Base-by-base conservation (phyloP, 306 rosid species). In the Rosa persica region DNA sequence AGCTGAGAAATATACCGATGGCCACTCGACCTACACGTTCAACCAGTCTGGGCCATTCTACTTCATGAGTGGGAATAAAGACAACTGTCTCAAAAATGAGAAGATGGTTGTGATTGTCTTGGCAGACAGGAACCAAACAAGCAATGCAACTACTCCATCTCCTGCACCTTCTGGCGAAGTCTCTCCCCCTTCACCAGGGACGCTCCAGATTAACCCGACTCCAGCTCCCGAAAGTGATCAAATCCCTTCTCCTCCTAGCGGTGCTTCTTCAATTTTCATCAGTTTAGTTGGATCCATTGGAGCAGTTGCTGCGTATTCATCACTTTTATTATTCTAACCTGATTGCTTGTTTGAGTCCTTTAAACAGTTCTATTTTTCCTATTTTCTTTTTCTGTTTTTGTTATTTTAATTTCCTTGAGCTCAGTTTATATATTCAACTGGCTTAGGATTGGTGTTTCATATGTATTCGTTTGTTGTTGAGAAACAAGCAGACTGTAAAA, bases 11-110 rank as follows among this genome's bases (percentile, higher is more conserved):
- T 84, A 55, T 78, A 79, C 87, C n/a, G 96, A 90, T n/a, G 99
- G 99, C 48, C 92, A 93, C 81, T 86, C 98, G 4, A 86, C 84
- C 6, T 67, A 72, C 89, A 73, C 74, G 43, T 89, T 92, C 47
- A 62, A 19, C 9, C 70, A 81, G 67, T 89, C 98, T 5, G 98
- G 98, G 27, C 71, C 89, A 52, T 84, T 86, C 85, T 89, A 52
- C 76, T 96, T 96, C 85, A 84, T 93, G 27, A 91, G 97, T 73
- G 99, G 99, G 19, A 89, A 82, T 85, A 88, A 82, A 81, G 90
- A 89, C n/a, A 84, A 81, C 76, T 96, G 99, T 70, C 75, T 64
- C 27, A 89, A 89, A 81, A 93, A 93, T 84, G 94, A 96, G 87
- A 96, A 96, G 84, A 9, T 96, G 52, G 84, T 79, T 43, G 88